Evolutionary conservation across 2,329 filamentous ascomycete species (phyloP).

Genomic region (Grosmannia huntii): DNA sequence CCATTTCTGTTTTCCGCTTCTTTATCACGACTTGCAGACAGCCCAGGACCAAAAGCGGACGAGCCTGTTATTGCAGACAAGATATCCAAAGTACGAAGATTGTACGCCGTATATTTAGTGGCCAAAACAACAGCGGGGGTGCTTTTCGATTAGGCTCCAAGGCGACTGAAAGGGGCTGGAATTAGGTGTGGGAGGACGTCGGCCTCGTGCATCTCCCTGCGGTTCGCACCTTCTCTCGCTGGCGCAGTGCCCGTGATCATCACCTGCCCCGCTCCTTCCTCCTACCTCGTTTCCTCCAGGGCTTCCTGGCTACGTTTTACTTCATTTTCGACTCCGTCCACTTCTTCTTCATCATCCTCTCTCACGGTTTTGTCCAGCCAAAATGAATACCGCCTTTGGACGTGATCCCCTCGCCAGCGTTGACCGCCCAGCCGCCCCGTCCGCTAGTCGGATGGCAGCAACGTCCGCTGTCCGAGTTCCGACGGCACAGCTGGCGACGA

Average conservation of each 20-base stretch:
- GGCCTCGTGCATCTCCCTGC: neutral
- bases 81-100: neutral
- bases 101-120: neutral
- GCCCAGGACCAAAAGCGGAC: neutral
- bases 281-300: neutral
- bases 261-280: neutral
- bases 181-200: neutral
- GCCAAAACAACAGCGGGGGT: neutral
- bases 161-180: neutral
- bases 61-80: neutral
- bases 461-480: neutral
- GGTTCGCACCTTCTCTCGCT: neutral
- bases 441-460: conserved; percentile 4
- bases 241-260: neutral
- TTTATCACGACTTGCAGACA: neutral
- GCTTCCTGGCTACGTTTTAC: neutral
- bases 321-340: neutral
- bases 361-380: neutral
- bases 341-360: neutral
- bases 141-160: neutral
- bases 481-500: conserved; percentile 11
- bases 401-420: conserved; percentile 6
- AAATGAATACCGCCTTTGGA: conserved; percentile 4
- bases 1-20: neutral
- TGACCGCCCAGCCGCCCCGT: conserved; percentile 1